Evolutionary conservation across 495 filamentous ascomycete species (phyloP).

Genomic region (Xylaria palmicola): DNA sequence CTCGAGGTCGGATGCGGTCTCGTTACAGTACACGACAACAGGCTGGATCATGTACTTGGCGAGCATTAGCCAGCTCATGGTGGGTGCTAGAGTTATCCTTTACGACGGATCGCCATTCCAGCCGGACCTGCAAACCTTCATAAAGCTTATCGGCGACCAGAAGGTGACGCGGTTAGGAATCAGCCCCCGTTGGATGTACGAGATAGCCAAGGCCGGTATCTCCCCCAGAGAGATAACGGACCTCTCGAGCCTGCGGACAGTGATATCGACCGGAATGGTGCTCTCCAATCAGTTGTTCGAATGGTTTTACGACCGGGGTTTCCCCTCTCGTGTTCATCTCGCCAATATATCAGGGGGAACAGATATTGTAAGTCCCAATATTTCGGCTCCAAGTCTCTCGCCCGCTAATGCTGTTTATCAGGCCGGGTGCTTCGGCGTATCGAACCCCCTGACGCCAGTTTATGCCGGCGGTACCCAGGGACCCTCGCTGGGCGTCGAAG

Average conservation of each 20-base stretch:
- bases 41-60: conserved; percentile 86
- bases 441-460: conserved; percentile 68
- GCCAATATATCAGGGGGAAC: conserved; percentile 77
- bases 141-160: conserved; percentile 59
- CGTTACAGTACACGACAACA: conserved; percentile 61
- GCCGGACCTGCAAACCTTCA: conserved; percentile 59
- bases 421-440: conserved; percentile 65
- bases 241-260: conserved; percentile 55
- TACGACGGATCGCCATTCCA: conserved; percentile 80
- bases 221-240: conserved; percentile 60
- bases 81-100: conserved; percentile 58
- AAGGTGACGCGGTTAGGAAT: conserved; percentile 63
- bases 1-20: conserved; percentile 45
- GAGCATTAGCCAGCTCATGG: conserved; percentile 51
- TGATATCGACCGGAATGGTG: conserved; percentile 77
- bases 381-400: background rate
- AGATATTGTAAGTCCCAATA: conserved; percentile 54
- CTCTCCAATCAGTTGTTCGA: conserved; percentile 69
- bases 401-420: conserved; percentile 15
- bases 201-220: conserved; percentile 60
- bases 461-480: conserved; percentile 72
- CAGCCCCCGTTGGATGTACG: conserved; percentile 71
- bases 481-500: conserved; percentile 59
- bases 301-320: conserved; percentile 82
- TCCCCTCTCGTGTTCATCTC: conserved; percentile 62